A percentile compares a stretch with the other conserved stretches of the same genome.
Evolutionary conservation across 352 stramenopile genomes (phyloP).

Genomic region (Halophytophthora batemanensis): DNA sequence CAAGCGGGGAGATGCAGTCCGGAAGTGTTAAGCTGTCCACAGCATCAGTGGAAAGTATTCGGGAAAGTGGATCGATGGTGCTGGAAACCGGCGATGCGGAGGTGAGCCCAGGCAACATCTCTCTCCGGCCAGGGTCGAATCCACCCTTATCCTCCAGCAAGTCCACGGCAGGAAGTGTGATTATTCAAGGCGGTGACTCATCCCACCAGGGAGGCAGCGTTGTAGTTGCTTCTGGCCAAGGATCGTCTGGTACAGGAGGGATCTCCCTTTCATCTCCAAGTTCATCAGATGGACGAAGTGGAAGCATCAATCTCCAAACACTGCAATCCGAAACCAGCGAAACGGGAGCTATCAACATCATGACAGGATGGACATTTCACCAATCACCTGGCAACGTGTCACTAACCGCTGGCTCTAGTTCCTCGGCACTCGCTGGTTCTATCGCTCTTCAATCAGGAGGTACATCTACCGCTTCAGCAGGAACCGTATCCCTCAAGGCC

Average conservation of each 20-base stretch:
- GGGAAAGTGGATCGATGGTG: background rate
- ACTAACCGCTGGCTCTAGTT: constrained; percentile 15
- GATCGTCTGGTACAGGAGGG: too few relatives aligned
- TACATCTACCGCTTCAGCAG: constrained; percentile 16
- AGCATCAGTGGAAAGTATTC: background rate
- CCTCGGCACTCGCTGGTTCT: constrained; percentile 8
- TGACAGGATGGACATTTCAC: constrained; percentile 12
- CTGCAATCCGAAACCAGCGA: constrained; percentile 12
- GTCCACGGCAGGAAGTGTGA: too few relatives aligned
- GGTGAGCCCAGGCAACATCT: background rate
- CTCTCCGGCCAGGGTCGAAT: constrained; percentile 1
- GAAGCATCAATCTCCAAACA: constrained; percentile 18
- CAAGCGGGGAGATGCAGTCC: constrained; percentile 11
- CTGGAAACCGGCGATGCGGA: background rate
- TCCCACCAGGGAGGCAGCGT: constrained; percentile 16
- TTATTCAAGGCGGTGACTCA: constrained; percentile 3
- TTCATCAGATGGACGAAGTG: constrained; percentile 7
- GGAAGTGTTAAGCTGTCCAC: constrained; percentile 28
- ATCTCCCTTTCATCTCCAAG: constrained; percentile 4
- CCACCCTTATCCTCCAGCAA: too few relatives aligned
- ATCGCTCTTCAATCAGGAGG: constrained; percentile 18
- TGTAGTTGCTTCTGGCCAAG: background rate
- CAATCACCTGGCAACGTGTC: constrained; percentile 10
- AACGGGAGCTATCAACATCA: constrained; percentile 14
- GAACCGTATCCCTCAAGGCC: too few relatives aligned